Conservation (phyloP, 257 asterid species). For the Solanum bulbocastanum region DNA sequence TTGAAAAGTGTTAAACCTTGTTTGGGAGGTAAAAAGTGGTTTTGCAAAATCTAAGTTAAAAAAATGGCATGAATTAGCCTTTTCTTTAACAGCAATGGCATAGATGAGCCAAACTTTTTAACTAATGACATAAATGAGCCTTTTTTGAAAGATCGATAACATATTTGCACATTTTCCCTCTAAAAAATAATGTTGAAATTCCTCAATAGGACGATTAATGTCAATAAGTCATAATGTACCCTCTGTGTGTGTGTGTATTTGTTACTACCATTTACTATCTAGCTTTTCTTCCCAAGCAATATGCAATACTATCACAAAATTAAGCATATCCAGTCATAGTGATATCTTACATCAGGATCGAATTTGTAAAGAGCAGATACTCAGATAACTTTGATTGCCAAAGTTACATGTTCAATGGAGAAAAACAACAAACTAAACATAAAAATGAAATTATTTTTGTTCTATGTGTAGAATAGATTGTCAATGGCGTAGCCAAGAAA, state of each 20-base stretch:
- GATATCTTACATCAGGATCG: not conserved
- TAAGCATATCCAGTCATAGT: not conserved
- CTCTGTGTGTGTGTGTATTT: not conserved
- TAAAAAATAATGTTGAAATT: not conserved
- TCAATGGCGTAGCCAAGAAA: not conserved
- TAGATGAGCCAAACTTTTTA: too few relatives aligned
- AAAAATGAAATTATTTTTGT: not conserved
- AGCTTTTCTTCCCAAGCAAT: not conserved
- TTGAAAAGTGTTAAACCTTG: too few relatives aligned
- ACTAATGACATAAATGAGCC: too few relatives aligned
- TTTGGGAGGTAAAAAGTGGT: too few relatives aligned
- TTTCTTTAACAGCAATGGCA: too few relatives aligned
- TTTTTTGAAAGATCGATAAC: too few relatives aligned
- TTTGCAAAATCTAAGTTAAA: too few relatives aligned
- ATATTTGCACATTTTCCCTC: too few relatives aligned
- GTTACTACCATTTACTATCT: not conserved
- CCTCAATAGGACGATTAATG: not conserved
- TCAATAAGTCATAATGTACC: too few relatives aligned
- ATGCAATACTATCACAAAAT: not conserved
- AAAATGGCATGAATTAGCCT: too few relatives aligned
- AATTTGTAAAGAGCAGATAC: too few relatives aligned
- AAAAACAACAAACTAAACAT: not conserved
- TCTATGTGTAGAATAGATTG: not conserved
- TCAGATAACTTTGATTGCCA: not conserved
- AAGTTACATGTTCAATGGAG: not conserved